Conservation (phyloP, 495 filamentous ascomycete genomes). For the Aspergillus sparsus region DNA sequence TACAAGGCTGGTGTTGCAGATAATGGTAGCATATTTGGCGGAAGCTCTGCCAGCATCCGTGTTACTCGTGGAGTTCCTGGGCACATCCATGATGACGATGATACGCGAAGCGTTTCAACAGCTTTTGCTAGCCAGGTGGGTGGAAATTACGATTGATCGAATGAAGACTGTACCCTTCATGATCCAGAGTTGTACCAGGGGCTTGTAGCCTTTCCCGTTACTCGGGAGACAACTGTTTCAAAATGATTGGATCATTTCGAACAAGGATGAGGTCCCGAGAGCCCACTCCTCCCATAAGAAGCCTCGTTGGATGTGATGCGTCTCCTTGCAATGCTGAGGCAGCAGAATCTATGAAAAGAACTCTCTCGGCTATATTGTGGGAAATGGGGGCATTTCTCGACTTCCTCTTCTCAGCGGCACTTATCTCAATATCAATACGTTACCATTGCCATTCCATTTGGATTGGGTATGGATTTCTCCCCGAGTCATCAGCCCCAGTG, state of each 20-base stretch:
- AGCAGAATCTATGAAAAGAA: constrained; percentile 18
- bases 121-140: constrained; percentile 95
- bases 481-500: constrained; percentile 11
- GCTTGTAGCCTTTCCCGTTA: constrained; percentile 18
- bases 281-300: constrained; percentile 16
- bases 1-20: constrained; percentile 51
- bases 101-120: constrained; percentile 91
- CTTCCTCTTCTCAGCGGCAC: constrained; percentile 11
- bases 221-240: constrained; percentile 20
- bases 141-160: constrained; percentile 82
- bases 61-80: constrained; percentile 52
- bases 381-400: constrained; percentile 17
- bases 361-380: constrained; percentile 20
- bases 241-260: constrained; percentile 19
- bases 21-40: constrained; percentile 71
- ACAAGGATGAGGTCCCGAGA: constrained; percentile 21
- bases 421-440: constrained; percentile 22
- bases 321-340: constrained; percentile 17
- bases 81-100: constrained; percentile 71
- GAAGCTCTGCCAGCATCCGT: constrained; percentile 65
- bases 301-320: constrained; percentile 16
- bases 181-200: constrained; percentile 21
- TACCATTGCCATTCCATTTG: constrained; percentile 16
- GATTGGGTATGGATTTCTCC: constrained; percentile 4
- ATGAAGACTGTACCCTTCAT: constrained; percentile 9